Conservation (phyloP, 768 basidiomycete genomes). For the Tulasnella sp. region DNA sequence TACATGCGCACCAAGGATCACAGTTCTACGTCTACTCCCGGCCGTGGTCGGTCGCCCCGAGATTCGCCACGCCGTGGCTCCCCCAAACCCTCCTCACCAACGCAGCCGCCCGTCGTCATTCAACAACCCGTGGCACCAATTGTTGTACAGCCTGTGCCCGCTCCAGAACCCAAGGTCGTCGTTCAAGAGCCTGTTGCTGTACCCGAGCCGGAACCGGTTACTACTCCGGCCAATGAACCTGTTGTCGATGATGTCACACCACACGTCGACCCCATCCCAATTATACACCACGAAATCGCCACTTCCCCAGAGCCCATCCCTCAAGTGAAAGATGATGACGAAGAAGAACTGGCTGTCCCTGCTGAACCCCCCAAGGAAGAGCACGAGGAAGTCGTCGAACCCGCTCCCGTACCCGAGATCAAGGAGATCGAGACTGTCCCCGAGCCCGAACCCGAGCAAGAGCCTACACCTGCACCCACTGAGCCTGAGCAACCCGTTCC, state of each 20-base stretch:
- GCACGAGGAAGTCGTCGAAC: neutral
- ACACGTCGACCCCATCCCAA: too few relatives aligned
- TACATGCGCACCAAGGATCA: constrained; percentile 2
- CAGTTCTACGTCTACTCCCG: neutral
- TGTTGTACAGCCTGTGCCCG: too few relatives aligned
- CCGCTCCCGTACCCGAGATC: neutral
- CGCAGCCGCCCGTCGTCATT: too few relatives aligned
- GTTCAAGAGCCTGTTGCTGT: too few relatives aligned
- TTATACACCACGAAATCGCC: neutral
- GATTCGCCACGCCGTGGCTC: too few relatives aligned
- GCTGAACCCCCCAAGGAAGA: neutral
- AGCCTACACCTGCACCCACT: neutral
- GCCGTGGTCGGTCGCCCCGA: neutral
- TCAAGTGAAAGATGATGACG: neutral
- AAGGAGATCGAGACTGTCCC: neutral
- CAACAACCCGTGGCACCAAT: too few relatives aligned
- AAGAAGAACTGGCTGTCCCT: neutral
- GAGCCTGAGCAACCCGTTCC: neutral
- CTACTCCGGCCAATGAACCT: neutral
- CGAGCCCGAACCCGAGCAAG: neutral
- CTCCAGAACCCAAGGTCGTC: too few relatives aligned
- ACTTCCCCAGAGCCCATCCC: neutral
- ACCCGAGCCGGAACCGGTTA: neutral
- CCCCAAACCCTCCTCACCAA: neutral
- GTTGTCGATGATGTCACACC: neutral